Evolutionary conservation across 345 rosid species (phyloP), one percentile per base, ranked within the genome.

Genomic region (Reutealis trisperma): DNA sequence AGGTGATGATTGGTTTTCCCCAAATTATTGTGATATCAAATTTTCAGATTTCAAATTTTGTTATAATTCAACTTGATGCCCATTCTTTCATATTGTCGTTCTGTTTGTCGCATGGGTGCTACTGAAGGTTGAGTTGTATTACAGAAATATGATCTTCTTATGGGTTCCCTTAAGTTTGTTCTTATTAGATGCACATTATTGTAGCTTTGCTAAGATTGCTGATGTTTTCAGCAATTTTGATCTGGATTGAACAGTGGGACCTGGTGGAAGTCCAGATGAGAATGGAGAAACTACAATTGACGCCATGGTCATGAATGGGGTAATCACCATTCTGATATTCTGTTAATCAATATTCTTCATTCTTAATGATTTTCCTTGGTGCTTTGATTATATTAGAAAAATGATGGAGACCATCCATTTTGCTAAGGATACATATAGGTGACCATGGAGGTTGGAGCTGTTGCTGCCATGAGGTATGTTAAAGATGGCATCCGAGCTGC

Each of bases 371-470:
- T 75, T 45, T 64, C 69, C 4, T 15, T 61, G 15, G 75, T 70
- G 73, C 32, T 74, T 77, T 45, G 55, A 30, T 58, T 10, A 30
- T 18, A 44, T 64, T 71, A 18, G 37, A 12, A 41, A 79, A 79
- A 72, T 74, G 77, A 77, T 34, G 42, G 22, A 16, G 37, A 64
- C 74, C 55, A 67, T 78, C 60, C 59, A 37, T 75, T 62, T 87
- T 69, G 86, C 80, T 80, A 88, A 91, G 92, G 85, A 83, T 66
- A 64, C 84, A 80, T 79, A 10, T 89, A 93, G 99, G 93, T 87
- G 59, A 95, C 97, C 5, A 95, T 95, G 99, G 99, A 93, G 87
- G 97, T 90, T 72, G 99, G 99, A 81, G 99, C 99, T 70, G 94
- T 95, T 80, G 99, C 96, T 86, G 98, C 92, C 58, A 95, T 95